phyloP scores from a whole-genome alignment of 2,329 filamentous ascomycete species.

The Exutisphaerella laricina region DNA sequence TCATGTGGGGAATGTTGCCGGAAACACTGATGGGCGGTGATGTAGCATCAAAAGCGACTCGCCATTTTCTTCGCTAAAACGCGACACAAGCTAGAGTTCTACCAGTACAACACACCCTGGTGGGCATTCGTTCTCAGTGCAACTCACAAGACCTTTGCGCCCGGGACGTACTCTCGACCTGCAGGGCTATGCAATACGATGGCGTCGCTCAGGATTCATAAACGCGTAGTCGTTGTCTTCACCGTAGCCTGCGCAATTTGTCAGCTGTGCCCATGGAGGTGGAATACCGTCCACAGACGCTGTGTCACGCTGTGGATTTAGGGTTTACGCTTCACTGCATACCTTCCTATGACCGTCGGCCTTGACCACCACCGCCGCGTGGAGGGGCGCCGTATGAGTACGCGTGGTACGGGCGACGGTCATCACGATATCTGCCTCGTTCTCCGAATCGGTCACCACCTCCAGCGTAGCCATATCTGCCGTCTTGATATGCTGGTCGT shows the following conservation, averaged over 20 bases:
- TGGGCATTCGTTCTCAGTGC: too few species aligned
- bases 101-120: too few species aligned
- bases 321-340: too few species aligned
- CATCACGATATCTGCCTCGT: constrained; percentile 24
- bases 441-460: constrained; percentile 19
- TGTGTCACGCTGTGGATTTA: too few species aligned
- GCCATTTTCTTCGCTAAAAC: too few species aligned
- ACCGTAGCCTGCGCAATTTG: not conserved
- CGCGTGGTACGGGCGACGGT: constrained; percentile 21
- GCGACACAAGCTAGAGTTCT: too few species aligned
- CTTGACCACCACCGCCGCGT: constrained; percentile 20
- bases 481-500: constrained; percentile 38
- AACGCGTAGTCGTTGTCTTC: not conserved
- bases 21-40: too few species aligned
- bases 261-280: not conserved
- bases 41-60: too few species aligned
- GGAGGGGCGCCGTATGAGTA: constrained; percentile 27
- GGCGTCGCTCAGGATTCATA: not conserved
- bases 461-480: constrained; percentile 38
- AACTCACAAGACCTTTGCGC: too few species aligned
- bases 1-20: too few species aligned
- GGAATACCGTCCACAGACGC: too few species aligned
- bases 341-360: constrained; percentile 18
- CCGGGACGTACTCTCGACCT: too few species aligned
- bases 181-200: not conserved